These are phyloP conservation scores for Pseudocohnilembus persalinus DNA, from an alignment of 169 alveolate species.

Conservation along the genomic window DNA sequence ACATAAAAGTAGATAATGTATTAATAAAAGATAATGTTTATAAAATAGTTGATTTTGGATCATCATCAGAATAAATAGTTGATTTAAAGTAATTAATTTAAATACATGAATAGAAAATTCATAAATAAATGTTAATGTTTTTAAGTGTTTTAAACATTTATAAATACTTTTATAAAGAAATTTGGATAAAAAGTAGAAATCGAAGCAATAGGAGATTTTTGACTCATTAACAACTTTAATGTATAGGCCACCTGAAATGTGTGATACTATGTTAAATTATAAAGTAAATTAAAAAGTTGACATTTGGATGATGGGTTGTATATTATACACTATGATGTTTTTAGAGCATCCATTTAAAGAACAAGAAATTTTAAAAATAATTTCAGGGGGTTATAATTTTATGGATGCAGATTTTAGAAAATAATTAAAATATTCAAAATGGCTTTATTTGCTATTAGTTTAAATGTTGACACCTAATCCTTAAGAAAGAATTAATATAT, in stretches of 20 bases:
- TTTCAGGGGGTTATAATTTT: constrained; percentile 66
- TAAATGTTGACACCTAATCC: constrained; percentile 80
- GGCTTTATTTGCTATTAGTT: constrained; percentile 63
- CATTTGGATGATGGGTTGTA: constrained; percentile 90
- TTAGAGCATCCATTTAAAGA: constrained; percentile 84
- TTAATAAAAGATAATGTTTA: constrained; percentile 58
- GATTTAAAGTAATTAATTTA: constrained; percentile 32
- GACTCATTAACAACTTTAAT: constrained; percentile 88
- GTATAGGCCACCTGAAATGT: constrained; percentile 91
- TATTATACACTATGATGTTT: constrained; percentile 77
- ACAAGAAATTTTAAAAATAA: constrained; percentile 70
- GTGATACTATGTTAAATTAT: constrained; percentile 70
- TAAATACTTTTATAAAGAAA: no score
- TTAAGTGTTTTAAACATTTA: no score
- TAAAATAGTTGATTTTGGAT: constrained; percentile 91
- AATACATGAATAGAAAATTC: constrained; percentile 24
- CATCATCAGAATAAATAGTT: constrained; percentile 59
- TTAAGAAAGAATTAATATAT: constrained; percentile 60
- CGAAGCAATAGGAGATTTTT: constrained; percentile 69
- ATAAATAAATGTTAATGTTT: no score
- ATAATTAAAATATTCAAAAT: constrained; percentile 32
- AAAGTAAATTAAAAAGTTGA: constrained; percentile 82
- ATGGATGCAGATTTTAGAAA: constrained; percentile 46
- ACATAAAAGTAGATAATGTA: constrained; percentile 84
- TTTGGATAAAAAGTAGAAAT: constrained; percentile 49